Conservation (phyloP, 1,139 yeast species). For the Hyphopichia buzzinii region DNA sequence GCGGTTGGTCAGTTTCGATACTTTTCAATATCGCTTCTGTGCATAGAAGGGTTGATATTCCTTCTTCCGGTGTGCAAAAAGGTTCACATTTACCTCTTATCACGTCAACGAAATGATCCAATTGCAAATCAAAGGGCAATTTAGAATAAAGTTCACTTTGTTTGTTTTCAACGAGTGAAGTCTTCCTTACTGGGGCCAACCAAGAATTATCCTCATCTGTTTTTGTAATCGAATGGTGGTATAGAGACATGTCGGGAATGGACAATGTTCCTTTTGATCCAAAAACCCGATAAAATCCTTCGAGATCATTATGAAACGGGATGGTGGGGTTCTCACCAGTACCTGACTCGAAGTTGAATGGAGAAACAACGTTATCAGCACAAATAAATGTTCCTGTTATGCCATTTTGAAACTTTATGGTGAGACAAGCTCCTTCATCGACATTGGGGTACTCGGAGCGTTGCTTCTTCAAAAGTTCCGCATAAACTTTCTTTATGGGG, state of each 20-base stretch:
- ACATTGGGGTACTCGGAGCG: slow-evolving; percentile 26
- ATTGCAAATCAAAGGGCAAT: slow-evolving; percentile 33
- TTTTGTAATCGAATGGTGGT: slow-evolving; percentile 22
- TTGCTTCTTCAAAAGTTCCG: slow-evolving; percentile 34
- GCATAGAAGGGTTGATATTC: slow-evolving; percentile 32
- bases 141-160: slow-evolving; percentile 11
- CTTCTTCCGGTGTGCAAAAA: slow-evolving; percentile 37
- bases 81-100: slow-evolving; percentile 29
- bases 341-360: slow-evolving; percentile 39
- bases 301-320: slow-evolving; percentile 25
- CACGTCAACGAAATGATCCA: slow-evolving; percentile 36
- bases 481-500: slow-evolving; percentile 36
- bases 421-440: slow-evolving; percentile 43
- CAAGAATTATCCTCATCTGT: slow-evolving; percentile 16
- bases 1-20: slow-evolving; percentile 36
- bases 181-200: slow-evolving; percentile 16
- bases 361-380: slow-evolving; percentile 38
- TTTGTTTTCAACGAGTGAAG: slow-evolving; percentile 12
- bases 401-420: slow-evolving; percentile 31
- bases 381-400: slow-evolving; percentile 39
- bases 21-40: slow-evolving; percentile 37
- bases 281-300: slow-evolving; percentile 37
- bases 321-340: slow-evolving; percentile 44
- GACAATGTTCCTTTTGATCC: slow-evolving; percentile 39
- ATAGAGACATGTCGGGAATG: slow-evolving; percentile 35